Evolutionary conservation across 139 green algal genomes (phyloP).

Genomic region (Haematococcus lacustris): DNA sequence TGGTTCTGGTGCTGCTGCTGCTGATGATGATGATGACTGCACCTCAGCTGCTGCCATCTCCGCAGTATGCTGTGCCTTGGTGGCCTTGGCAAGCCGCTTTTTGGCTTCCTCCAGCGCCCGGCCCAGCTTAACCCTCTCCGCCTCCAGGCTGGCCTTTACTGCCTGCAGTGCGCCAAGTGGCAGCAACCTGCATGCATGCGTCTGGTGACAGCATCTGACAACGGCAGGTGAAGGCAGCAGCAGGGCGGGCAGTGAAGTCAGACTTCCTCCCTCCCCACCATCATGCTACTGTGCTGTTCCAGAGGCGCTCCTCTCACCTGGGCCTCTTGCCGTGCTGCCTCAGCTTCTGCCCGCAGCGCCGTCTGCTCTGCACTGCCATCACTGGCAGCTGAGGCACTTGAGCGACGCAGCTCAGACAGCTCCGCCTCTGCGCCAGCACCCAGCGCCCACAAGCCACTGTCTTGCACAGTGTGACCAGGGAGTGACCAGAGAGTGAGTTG

Average conservation of each 20-base stretch:
- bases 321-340: constrained; percentile 17
- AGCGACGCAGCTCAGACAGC: neutral
- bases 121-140: constrained; percentile 8
- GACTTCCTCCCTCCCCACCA: too few relatives aligned
- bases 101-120: constrained; percentile 37
- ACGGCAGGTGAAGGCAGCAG: too few relatives aligned
- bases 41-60: constrained; percentile 38
- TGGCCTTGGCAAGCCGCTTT: constrained; percentile 31
- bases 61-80: constrained; percentile 40
- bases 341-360: constrained; percentile 17
- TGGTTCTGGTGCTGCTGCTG: neutral
- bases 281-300: constrained; percentile 1
- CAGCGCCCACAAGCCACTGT: too few relatives aligned
- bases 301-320: constrained; percentile 4
- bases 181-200: too few relatives aligned
- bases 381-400: constrained; percentile 4
- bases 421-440: constrained; percentile 11
- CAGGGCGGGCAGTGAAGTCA: too few relatives aligned
- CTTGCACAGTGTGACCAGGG: too few relatives aligned
- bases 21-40: neutral
- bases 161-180: too few relatives aligned
- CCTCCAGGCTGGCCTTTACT: constrained; percentile 18
- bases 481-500: too few relatives aligned
- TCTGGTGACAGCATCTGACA: too few relatives aligned
- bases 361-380: constrained; percentile 18